Percentiles rank a stretch among this genome's conserved stretches.
These are phyloP conservation scores for Ustilago lituana DNA, from an alignment of 1,284 basidiomycete species.

Conservation along the genomic window DNA sequence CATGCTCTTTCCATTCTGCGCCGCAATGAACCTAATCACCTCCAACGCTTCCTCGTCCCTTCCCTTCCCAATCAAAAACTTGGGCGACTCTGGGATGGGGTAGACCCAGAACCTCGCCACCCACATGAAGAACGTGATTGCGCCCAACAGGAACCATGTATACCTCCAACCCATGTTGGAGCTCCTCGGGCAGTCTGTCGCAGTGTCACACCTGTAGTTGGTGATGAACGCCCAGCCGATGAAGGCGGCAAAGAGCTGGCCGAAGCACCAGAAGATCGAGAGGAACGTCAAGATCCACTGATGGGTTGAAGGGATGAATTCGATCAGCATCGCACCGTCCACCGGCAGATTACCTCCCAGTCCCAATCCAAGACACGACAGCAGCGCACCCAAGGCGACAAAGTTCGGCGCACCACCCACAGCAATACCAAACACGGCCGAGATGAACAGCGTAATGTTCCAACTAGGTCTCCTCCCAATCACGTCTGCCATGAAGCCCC, in stretches of 20 bases:
- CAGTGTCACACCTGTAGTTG: constrained; percentile 68
- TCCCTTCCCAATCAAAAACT: constrained; percentile 78
- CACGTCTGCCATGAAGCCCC: constrained; percentile 69
- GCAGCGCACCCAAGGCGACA: constrained; percentile 71
- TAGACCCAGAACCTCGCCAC: constrained; percentile 65
- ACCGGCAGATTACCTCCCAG: constrained; percentile 71
- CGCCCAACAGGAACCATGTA: constrained; percentile 70
- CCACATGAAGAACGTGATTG: constrained; percentile 61
- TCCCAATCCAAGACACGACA: constrained; percentile 73
- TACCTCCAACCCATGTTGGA: constrained; percentile 76
- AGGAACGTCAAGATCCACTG: constrained; percentile 76
- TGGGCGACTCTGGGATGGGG: constrained; percentile 74
- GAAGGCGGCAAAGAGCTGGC: constrained; percentile 70
- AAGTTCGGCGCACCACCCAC: constrained; percentile 73
- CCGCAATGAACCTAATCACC: constrained; percentile 76
- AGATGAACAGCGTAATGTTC: constrained; percentile 74
- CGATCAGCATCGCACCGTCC: constrained; percentile 63
- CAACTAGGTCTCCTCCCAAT: constrained; percentile 72
- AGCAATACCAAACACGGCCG: constrained; percentile 73
- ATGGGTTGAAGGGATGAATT: constrained; percentile 55
- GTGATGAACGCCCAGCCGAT: constrained; percentile 70
- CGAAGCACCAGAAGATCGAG: constrained; percentile 76
- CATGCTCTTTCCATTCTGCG: constrained; percentile 73
- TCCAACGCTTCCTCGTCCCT: constrained; percentile 77
- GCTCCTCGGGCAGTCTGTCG: constrained; percentile 68